Evolutionary conservation across 2,329 filamentous ascomycete species (phyloP).

Genomic region (Simplicillium aogashimaense): DNA sequence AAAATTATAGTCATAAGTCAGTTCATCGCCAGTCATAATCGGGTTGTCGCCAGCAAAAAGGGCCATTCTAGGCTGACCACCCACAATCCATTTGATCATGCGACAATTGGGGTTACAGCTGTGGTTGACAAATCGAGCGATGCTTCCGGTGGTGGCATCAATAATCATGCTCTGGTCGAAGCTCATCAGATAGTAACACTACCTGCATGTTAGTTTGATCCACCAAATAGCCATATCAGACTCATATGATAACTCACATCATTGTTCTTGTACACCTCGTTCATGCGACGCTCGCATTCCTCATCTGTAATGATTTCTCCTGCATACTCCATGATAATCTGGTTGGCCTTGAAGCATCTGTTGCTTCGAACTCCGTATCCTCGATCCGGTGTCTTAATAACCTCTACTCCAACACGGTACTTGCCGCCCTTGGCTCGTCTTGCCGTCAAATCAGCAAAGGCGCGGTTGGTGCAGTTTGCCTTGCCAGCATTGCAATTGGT

Average conservation of each 20-base stretch:
- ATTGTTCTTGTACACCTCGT: conserved; percentile 85
- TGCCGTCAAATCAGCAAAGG: conserved; percentile 69
- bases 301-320: conserved; percentile 95
- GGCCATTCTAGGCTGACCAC: conserved; percentile 89
- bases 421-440: conserved; percentile 71
- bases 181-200: conserved; percentile 98
- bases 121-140: conserved; percentile 96
- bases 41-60: conserved; percentile 85
- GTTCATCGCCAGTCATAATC: conserved; percentile 89
- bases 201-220: conserved; percentile 8
- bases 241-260: conserved; percentile 55
- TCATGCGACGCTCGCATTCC: conserved; percentile 91
- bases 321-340: conserved; percentile 98
- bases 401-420: conserved; percentile 88
- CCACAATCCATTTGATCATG: conserved; percentile 97
- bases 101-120: conserved; percentile 93
- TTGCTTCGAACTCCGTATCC: conserved; percentile 90
- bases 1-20: conserved; percentile 86
- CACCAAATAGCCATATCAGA: not conserved
- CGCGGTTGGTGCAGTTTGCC: conserved; percentile 73
- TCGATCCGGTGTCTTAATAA: conserved; percentile 79
- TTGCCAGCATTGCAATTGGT: conserved; percentile 75
- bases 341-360: conserved; percentile 74
- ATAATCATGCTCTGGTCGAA: conserved; percentile 99
- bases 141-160: conserved; percentile 89